phyloP scores from a whole-genome alignment of 192 early-diverging fungal genomes.

The Phlyctochytrium arcticum region DNA sequence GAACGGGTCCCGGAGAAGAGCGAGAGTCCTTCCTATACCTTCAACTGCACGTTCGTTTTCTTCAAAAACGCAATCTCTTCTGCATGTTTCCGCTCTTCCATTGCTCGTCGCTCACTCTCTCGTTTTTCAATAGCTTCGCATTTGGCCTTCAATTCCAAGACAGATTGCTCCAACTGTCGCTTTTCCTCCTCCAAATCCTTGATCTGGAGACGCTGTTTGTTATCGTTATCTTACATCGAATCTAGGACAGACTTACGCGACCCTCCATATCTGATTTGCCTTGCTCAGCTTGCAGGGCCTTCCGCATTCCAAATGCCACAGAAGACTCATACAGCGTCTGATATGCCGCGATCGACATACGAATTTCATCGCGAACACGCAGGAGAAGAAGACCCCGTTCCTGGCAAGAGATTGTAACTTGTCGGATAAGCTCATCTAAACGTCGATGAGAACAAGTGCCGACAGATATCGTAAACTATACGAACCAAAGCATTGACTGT shows the following conservation, averaged over 20 bases:
- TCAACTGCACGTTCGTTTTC: slow-evolving; percentile 64
- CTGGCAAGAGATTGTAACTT: slow-evolving; percentile 63
- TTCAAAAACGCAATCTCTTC: slow-evolving; percentile 66
- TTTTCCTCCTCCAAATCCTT: slow-evolving; percentile 63
- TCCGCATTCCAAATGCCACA: slow-evolving; percentile 64
- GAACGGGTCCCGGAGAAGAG: neutral
- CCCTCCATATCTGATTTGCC: slow-evolving; percentile 63
- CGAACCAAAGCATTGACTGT: slow-evolving; percentile 67
- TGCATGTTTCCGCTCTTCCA: slow-evolving; percentile 65
- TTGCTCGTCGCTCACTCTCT: slow-evolving; percentile 55
- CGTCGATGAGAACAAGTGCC: no score
- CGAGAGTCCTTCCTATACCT: slow-evolving; percentile 36
- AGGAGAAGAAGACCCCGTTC: slow-evolving; percentile 58
- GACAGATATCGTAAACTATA: no score
- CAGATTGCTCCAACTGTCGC: slow-evolving; percentile 50
- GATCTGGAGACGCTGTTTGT: slow-evolving; percentile 29
- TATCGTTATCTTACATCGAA: slow-evolving; percentile 7
- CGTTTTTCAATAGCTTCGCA: slow-evolving; percentile 63
- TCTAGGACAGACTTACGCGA: slow-evolving; percentile 28
- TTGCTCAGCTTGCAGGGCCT: slow-evolving; percentile 58
- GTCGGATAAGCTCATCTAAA: slow-evolving; percentile 62
- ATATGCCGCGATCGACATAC: slow-evolving; percentile 65
- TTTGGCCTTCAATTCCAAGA: slow-evolving; percentile 61
- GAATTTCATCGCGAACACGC: slow-evolving; percentile 60
- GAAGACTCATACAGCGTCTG: slow-evolving; percentile 59